Conservation (phyloP, 345 rosid species). For the Citrus inodora region DNA sequence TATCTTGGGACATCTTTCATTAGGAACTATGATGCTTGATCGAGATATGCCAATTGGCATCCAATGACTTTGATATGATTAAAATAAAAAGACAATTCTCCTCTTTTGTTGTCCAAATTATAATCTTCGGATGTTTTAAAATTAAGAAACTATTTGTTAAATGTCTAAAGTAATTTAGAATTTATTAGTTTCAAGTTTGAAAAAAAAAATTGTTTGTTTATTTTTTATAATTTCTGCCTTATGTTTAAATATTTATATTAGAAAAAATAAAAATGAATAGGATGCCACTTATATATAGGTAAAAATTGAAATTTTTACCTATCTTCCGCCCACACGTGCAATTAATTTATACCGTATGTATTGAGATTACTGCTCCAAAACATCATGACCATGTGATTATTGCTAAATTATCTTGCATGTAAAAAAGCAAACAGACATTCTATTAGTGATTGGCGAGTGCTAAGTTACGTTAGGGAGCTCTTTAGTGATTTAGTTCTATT, state of each 20-base stretch:
- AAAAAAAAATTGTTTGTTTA: too few relatives aligned
- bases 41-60: neutral
- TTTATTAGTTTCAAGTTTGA: too few relatives aligned
- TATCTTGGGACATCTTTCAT: neutral
- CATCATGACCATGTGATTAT: slow-evolving; percentile 4
- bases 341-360: neutral
- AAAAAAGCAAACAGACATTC: neutral
- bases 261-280: too few relatives aligned
- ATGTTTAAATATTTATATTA: too few relatives aligned
- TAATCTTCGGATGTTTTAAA: too few relatives aligned
- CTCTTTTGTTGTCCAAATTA: too few relatives aligned
- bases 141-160: too few relatives aligned
- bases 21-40: neutral
- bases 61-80: neutral
- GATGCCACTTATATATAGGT: too few relatives aligned
- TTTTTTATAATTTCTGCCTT: too few relatives aligned
- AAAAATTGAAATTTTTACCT: neutral
- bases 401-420: neutral
- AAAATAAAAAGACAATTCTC: neutral
- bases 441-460: too few relatives aligned
- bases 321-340: slow-evolving; percentile 5
- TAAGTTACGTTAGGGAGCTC: too few relatives aligned
- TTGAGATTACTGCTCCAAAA: neutral
- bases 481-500: neutral
- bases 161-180: too few relatives aligned